phyloP scores from a whole-genome alignment of 2,329 filamentous ascomycete genomes.

The Pseudogymnoascus sp. region DNA sequence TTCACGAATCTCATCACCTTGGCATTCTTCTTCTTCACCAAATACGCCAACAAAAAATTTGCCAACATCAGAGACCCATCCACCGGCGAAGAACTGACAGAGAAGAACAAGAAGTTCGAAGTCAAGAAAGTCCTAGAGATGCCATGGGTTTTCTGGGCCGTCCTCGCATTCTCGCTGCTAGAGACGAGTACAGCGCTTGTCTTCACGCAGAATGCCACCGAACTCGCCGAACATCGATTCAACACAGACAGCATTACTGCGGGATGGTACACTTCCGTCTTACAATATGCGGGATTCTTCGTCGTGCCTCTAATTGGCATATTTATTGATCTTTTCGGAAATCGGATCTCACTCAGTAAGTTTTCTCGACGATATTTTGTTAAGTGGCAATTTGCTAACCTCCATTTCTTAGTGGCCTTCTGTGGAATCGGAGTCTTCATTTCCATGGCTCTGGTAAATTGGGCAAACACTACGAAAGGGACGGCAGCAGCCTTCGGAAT shows the following conservation, averaged over 20 bases:
- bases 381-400: neutral
- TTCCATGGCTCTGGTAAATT: conserved; percentile 50
- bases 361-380: neutral
- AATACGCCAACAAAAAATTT: conserved; percentile 44
- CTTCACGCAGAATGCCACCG: conserved; percentile 53
- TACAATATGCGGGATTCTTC: conserved; percentile 54
- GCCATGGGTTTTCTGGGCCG: conserved; percentile 54
- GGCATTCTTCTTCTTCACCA: conserved; percentile 51
- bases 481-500: conserved; percentile 55
- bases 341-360: conserved; percentile 42
- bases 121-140: conserved; percentile 48
- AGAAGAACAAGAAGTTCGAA: conserved; percentile 54
- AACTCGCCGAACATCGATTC: conserved; percentile 55
- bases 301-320: conserved; percentile 50
- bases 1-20: conserved; percentile 53
- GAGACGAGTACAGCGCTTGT: conserved; percentile 50
- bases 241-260: conserved; percentile 47
- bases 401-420: conserved; percentile 29
- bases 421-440: conserved; percentile 47
- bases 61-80: conserved; percentile 45
- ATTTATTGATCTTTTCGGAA: conserved; percentile 51
- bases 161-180: conserved; percentile 51
- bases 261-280: conserved; percentile 54
- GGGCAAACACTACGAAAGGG: conserved; percentile 42
- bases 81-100: conserved; percentile 53